These are phyloP conservation scores for Gloeopeniophorella convolvens DNA, from an alignment of 768 basidiomycete species.

Conservation along the genomic window DNA sequence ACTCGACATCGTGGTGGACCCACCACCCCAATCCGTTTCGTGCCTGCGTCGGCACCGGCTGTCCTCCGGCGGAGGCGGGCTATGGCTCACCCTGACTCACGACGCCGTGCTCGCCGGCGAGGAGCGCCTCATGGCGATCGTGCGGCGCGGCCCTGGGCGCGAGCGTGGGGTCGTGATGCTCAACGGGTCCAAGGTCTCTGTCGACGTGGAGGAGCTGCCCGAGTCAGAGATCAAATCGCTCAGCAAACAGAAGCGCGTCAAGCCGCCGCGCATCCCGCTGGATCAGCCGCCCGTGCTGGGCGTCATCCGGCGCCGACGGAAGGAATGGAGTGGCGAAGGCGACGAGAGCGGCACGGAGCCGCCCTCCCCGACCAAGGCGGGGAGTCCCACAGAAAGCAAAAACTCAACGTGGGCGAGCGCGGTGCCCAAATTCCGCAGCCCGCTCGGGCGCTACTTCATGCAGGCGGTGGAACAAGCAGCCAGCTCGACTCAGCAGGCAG, in stretches of 20 bases:
- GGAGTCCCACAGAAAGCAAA: constrained; percentile 17
- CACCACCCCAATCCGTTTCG: constrained; percentile 77
- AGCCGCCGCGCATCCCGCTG: constrained; percentile 79
- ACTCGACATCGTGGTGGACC: constrained; percentile 87
- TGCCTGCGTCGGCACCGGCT: constrained; percentile 84
- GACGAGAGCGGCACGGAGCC: constrained; percentile 22
- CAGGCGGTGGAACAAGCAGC: constrained; percentile 70
- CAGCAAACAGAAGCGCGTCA: constrained; percentile 77
- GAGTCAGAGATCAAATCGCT: constrained; percentile 82
- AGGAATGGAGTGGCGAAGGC: constrained; percentile 62
- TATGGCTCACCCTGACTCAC: constrained; percentile 91
- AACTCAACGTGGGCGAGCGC: constrained; percentile 40
- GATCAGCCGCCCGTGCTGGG: constrained; percentile 87
- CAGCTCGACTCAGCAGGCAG: constrained; percentile 67
- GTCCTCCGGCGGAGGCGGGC: constrained; percentile 80
- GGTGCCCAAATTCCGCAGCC: constrained; percentile 61
- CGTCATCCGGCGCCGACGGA: constrained; percentile 58
- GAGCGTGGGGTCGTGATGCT: constrained; percentile 83
- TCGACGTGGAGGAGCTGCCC: constrained; percentile 85
- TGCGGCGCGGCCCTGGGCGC: constrained; percentile 59
- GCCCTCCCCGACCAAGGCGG: constrained; percentile 9
- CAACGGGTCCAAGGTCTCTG: constrained; percentile 77
- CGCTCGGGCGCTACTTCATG: constrained; percentile 66
- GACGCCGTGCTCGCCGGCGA: constrained; percentile 72
- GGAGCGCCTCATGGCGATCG: constrained; percentile 67